A percentile compares a stretch with the other conserved stretches of the same genome.
Evolutionary conservation across 192 early-diverging fungal genomes (phyloP).

Genomic region (Pilobolus umbonatus): DNA sequence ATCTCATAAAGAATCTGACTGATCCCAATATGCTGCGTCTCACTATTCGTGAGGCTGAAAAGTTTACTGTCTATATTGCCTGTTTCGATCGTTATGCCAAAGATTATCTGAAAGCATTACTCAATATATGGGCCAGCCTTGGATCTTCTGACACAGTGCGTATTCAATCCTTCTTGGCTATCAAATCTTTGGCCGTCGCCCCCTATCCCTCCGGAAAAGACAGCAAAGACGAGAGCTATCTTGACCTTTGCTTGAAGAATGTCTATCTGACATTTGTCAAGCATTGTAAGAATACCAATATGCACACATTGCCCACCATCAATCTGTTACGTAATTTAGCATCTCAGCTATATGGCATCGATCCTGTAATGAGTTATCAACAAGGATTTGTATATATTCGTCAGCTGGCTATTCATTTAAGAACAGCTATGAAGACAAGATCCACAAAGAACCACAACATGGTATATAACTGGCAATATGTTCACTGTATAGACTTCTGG

Average conservation of each 20-base stretch:
- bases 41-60: slow-evolving; percentile 78
- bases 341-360: slow-evolving; percentile 80
- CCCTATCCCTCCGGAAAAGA: slow-evolving; percentile 21
- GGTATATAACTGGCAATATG: slow-evolving; percentile 97
- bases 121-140: slow-evolving; percentile 48
- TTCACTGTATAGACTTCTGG: slow-evolving; percentile 92
- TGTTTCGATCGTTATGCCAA: slow-evolving; percentile 79
- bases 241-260: slow-evolving; percentile 73
- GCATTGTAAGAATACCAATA: slow-evolving; percentile 68
- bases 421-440: slow-evolving; percentile 64
- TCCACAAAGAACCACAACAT: slow-evolving; percentile 73
- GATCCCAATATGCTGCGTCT: slow-evolving; percentile 81
- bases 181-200: slow-evolving; percentile 65
- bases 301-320: slow-evolving; percentile 78
- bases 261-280: slow-evolving; percentile 80
- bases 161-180: slow-evolving; percentile 78
- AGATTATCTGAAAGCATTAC: slow-evolving; percentile 70
- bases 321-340: slow-evolving; percentile 92
- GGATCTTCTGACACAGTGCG: slow-evolving; percentile 63
- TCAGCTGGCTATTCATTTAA: slow-evolving; percentile 88
- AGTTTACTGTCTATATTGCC: slow-evolving; percentile 67
- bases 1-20: slow-evolving; percentile 78
- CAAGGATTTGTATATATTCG: slow-evolving; percentile 91
- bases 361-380: slow-evolving; percentile 82
- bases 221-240: slow-evolving; percentile 33